Evolutionary conservation across 441 rosid species (phyloP).

Genomic region (Erysimum pusillum): DNA sequence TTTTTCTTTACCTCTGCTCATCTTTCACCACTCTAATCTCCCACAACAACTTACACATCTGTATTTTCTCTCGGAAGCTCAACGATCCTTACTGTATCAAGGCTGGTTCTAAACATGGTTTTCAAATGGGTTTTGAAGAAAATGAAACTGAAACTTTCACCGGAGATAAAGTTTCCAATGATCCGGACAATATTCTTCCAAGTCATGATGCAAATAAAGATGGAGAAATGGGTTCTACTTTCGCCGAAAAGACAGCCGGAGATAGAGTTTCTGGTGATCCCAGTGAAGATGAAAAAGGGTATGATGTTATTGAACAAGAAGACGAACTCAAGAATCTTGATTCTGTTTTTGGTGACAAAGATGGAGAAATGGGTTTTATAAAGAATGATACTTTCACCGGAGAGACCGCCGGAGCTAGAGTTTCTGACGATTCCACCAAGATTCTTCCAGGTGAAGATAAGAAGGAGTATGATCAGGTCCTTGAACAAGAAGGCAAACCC

Average conservation of each 20-base stretch:
- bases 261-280: background rate
- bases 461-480: background rate
- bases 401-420: background rate
- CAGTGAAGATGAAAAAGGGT: too few species aligned
- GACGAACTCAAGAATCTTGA: slow-evolving; percentile 17
- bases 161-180: too few species aligned
- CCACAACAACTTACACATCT: slow-evolving; percentile 67
- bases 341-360: slow-evolving; percentile 5
- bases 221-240: too few species aligned
- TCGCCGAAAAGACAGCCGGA: too few species aligned
- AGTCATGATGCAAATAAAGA: too few species aligned
- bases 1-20: slow-evolving; percentile 66
- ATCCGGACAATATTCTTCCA: too few species aligned
- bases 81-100: slow-evolving; percentile 78
- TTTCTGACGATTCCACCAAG: background rate
- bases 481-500: slow-evolving; percentile 20
- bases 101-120: slow-evolving; percentile 69
- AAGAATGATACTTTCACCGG: slow-evolving; percentile 24
- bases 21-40: slow-evolving; percentile 72
- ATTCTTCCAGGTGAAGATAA: background rate
- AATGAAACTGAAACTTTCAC: slow-evolving; percentile 6
- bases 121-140: slow-evolving; percentile 24
- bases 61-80: slow-evolving; percentile 80
- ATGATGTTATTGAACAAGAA: slow-evolving; percentile 10
- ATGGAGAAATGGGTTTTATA: background rate